Base-by-base conservation (phyloP, 202 grass and related monocot genomes). In the Elaeis oleifera region DNA sequence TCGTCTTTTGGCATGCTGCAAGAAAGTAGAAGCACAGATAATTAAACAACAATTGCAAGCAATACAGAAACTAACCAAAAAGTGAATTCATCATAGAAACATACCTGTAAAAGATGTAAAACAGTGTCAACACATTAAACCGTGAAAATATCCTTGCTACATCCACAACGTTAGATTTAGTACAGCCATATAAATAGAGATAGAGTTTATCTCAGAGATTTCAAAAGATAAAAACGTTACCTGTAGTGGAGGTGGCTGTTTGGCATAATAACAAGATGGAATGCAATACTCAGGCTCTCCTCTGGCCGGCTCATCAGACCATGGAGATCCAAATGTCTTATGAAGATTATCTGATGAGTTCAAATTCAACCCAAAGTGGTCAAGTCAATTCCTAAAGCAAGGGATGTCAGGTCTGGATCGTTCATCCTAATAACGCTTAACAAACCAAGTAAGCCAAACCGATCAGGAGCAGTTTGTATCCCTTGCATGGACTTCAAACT, bases 41-140 rank as follows among this genome's bases (percentile, higher is more conserved):
- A 22, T 25, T 36, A 53, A 76, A 66, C 13, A 32, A 74, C 49
- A 29, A 5, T 25, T 27, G 36, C 23, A 52, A 50, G 36, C 22
- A 66, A 79, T 54, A 18, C 48, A 70, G 0, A 0, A 72, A 23
- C 7, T 36, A 6, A 53, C 64, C 52, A 54, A 74, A 23, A 58
- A 11, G 52, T 17, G 23, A 39, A 44, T 44, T 44, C 11, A 44
- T 44, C 36, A 44, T 44, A 67, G 23, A 29, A 24, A 60, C 63
- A 63, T 80, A 97, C 94, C 88, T 97, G 80, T 97, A 97, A 68
- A 97, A 97, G 69, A 97, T 92, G 80, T 86, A 97, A 84, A 97
- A 89, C 32, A 97, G 75, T 16, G 78, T 97, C 39, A 48, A 9
- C 18, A 56, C 65, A 53, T 82, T 84, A 67, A 97, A 78, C 75